Conservation (phyloP, 2,329 filamentous ascomycete genomes). For the Penicillium sp. region DNA sequence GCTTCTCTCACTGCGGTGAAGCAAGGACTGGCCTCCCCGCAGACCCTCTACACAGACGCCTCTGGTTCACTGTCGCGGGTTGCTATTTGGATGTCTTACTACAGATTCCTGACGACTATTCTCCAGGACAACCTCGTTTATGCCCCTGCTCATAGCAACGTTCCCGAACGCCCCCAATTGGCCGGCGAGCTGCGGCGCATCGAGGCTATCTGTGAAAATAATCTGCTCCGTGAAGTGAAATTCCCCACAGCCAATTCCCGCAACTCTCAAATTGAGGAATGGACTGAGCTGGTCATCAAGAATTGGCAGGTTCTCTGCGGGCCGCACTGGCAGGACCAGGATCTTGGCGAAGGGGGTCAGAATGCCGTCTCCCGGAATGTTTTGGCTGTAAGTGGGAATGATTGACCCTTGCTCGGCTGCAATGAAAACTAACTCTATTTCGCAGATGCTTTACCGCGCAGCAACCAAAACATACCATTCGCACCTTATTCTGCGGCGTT, state of each 20-base stretch:
- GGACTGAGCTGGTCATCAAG: conserved; percentile 70
- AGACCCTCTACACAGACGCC: conserved; percentile 17
- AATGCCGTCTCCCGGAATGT: conserved; percentile 69
- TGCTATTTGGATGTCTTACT: conserved; percentile 80
- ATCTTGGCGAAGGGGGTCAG: conserved; percentile 77
- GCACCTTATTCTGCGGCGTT: conserved; percentile 74
- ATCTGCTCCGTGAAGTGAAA: conserved; percentile 70
- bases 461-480: conserved; percentile 95
- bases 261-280: conserved; percentile 74
- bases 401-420: background rate
- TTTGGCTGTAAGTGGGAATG: conserved; percentile 54
- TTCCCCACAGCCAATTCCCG: conserved; percentile 81
- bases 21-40: conserved; percentile 20
- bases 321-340: conserved; percentile 70
- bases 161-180: conserved; percentile 57
- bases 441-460: conserved; percentile 75
- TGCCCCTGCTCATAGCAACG: conserved; percentile 24
- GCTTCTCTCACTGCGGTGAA: conserved; percentile 37
- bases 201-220: conserved; percentile 71
- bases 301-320: conserved; percentile 86
- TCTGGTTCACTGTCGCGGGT: conserved; percentile 26
- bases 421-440: conserved; percentile 18
- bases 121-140: conserved; percentile 54
- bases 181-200: conserved; percentile 72
- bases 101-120: conserved; percentile 70